These are phyloP conservation scores for Boletus speciosus DNA, from an alignment of 768 basidiomycete species.

Conservation along the genomic window DNA sequence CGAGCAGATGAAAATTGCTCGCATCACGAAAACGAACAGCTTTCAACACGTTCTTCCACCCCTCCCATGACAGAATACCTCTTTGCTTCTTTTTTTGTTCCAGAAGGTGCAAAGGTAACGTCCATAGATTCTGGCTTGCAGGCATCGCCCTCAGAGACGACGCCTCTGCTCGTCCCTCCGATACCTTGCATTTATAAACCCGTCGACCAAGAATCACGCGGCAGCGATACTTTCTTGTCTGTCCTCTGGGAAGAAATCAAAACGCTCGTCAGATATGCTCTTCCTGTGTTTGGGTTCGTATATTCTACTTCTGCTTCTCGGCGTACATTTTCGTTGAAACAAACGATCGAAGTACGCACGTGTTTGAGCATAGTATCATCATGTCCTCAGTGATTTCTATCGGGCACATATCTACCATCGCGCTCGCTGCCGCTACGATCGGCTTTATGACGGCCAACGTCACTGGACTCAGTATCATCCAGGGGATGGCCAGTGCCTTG, in stretches of 20 bases:
- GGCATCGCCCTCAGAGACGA: constrained; percentile 41
- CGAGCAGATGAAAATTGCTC: constrained; percentile 5
- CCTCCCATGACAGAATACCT: constrained; percentile 2
- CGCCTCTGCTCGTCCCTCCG: constrained; percentile 52
- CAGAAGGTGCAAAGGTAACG: background rate
- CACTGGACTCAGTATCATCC: constrained; percentile 58
- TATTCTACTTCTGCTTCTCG: background rate
- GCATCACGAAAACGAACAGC: constrained; percentile 1
- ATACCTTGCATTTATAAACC: constrained; percentile 45
- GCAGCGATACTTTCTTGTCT: constrained; percentile 14
- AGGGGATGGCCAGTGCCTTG: constrained; percentile 79
- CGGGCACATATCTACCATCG: constrained; percentile 86
- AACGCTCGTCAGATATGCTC: constrained; percentile 60
- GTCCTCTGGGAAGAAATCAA: constrained; percentile 6
- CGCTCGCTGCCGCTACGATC: constrained; percentile 79
- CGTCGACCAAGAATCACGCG: constrained; percentile 33
- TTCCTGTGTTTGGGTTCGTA: constrained; percentile 72
- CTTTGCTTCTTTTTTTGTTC: background rate
- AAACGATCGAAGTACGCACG: constrained; percentile 47
- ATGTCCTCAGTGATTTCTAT: constrained; percentile 86
- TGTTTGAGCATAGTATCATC: constrained; percentile 84
- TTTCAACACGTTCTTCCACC: background rate
- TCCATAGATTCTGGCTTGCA: constrained; percentile 1
- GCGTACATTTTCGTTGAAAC: background rate
- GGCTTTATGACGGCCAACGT: constrained; percentile 75